Evolutionary conservation across 768 basidiomycete species (phyloP), one percentile per base, ranked within the genome.

Genomic region (Russula sp.): DNA sequence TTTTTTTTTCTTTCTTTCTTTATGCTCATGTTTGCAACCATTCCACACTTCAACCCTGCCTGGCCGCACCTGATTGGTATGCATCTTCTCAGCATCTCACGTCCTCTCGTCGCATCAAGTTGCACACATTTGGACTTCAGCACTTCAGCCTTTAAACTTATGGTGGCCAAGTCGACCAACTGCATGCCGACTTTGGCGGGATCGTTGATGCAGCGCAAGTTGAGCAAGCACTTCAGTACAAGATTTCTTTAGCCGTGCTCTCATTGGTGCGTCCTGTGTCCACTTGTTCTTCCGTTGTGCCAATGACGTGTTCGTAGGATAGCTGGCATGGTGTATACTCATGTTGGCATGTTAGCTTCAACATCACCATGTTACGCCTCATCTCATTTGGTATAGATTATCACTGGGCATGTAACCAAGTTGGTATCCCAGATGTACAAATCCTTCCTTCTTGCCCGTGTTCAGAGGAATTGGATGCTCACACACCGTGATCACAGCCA

Each of bases 341-440:
- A 11, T 80, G 93, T 20, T 99, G 97, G 97, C 84, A 98, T 66
- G 79, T 98, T 67, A 83, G 77, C 67, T 98, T 96, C 78, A 98
- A 98, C 72, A 93, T 98, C 67, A 93, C 94, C 3, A 95, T 95
- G 88, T 79, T 98, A 45, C 84, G 96, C 36, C 79, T 98, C 14
- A 79, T 99, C 6, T 95, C 94, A 0, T 99, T 93, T 76, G 88
- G 85, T 64, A 84, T 97, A 83, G 97, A 99, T 70, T 87, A 88
- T 69, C 84, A 91, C 67, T 98, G 95, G 95, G 83, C 90, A 5
- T 83, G 77, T 66, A 76, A 72, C 13, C 66, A 71, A 5, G 67
- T 69, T 22, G 73, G 71, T n/a, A 67, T 73, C 18, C 51, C 69
- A 41, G 78, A 84, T 69, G 85, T 83, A 62, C 3, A 32, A 58